Percentiles rank a stretch among this genome's conserved stretches.
These are phyloP conservation scores for Russula foetens DNA, from an alignment of 768 basidiomycete genomes.

Conservation along the genomic window DNA sequence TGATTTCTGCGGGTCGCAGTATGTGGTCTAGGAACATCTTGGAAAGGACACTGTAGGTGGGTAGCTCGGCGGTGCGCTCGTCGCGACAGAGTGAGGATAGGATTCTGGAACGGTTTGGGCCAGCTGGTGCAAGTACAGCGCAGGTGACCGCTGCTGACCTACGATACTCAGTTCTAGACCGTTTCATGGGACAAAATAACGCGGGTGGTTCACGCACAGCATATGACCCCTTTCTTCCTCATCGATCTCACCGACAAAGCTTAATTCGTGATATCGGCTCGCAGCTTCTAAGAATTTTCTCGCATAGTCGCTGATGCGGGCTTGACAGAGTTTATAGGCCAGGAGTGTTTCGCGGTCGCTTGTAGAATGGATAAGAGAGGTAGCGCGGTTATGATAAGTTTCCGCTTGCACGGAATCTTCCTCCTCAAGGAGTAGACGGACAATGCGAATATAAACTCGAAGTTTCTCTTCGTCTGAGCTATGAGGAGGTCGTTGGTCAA, in stretches of 20 bases:
- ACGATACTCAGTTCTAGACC: background rate
- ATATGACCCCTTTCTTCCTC: slow-evolving; percentile 88
- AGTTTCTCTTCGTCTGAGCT: slow-evolving; percentile 75
- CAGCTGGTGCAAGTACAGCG: slow-evolving; percentile 93
- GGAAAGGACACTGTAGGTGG: slow-evolving; percentile 82
- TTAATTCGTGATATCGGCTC: slow-evolving; percentile 88
- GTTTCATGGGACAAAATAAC: background rate
- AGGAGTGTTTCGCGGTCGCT: slow-evolving; percentile 72
- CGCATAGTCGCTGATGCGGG: slow-evolving; percentile 86
- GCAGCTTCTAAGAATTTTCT: slow-evolving; percentile 94
- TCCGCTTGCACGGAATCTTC: slow-evolving; percentile 98
- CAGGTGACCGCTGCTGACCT: slow-evolving; percentile 92
- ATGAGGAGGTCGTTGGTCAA: background rate
- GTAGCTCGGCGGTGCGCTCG: slow-evolving; percentile 74
- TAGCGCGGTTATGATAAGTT: slow-evolving; percentile 94
- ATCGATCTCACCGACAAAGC: slow-evolving; percentile 84
- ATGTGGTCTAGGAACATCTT: slow-evolving; percentile 99
- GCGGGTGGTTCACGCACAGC: slow-evolving; percentile 49
- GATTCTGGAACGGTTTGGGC: slow-evolving; percentile 89
- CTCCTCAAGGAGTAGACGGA: slow-evolving; percentile 89
- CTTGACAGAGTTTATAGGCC: slow-evolving; percentile 88
- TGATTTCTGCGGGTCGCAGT: slow-evolving; percentile 80
- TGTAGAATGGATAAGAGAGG: slow-evolving; percentile 76
- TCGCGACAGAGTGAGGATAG: slow-evolving; percentile 91
- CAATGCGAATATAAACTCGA: slow-evolving; percentile 85